Conservation (phyloP, 2,329 filamentous ascomycete genomes). For the Blastomyces silverae region DNA sequence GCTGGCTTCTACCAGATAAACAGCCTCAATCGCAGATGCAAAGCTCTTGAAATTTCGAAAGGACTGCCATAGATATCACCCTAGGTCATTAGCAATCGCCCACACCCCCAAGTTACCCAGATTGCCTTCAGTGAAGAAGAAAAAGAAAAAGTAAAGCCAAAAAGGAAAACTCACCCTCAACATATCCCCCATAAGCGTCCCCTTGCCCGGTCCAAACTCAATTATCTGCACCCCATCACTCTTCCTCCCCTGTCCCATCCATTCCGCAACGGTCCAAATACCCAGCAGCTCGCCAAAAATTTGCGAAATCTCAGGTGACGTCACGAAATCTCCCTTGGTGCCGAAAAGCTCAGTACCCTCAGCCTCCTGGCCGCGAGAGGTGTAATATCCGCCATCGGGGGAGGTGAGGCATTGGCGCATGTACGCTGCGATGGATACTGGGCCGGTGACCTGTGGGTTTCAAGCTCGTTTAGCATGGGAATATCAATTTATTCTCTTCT, state of each 20-base stretch:
- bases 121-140: neutral
- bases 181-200: constrained; percentile 96
- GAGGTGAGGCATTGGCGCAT: constrained; percentile 98
- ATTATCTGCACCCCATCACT: constrained; percentile 74
- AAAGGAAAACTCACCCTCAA: constrained; percentile 60
- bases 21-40: constrained; percentile 67
- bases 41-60: constrained; percentile 76
- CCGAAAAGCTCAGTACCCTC: constrained; percentile 76
- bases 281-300: constrained; percentile 92
- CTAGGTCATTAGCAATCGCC: neutral
- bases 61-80: constrained; percentile 51
- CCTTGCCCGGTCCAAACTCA: constrained; percentile 87
- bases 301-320: constrained; percentile 94
- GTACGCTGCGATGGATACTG: constrained; percentile 83
- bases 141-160: neutral
- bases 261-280: constrained; percentile 93
- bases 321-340: constrained; percentile 89
- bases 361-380: constrained; percentile 55
- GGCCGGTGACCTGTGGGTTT: constrained; percentile 64
- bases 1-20: constrained; percentile 95
- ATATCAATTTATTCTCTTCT: neutral
- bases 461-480: neutral
- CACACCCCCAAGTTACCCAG: constrained; percentile 6
- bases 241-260: constrained; percentile 80
- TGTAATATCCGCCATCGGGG: constrained; percentile 90